Evolutionary conservation across 2,329 filamentous ascomycete species (phyloP), one percentile per base, ranked within the genome.

Genomic region (Huntiella abstrusa): DNA sequence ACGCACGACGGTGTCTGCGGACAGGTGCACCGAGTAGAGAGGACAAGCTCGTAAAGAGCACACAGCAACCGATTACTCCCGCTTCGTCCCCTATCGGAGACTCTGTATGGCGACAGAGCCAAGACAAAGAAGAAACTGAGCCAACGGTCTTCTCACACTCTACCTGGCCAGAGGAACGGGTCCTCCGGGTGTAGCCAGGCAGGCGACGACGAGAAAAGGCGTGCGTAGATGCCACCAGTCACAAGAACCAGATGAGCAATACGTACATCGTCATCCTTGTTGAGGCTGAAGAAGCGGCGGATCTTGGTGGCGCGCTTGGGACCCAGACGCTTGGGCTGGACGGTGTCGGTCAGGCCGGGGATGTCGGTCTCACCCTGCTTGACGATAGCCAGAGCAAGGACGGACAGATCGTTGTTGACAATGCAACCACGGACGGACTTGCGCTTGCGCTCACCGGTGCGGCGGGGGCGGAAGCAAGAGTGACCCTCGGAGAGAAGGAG

Each of bases 231-330:
- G 45, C 45, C 43, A 47, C 34, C 41, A 50, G 41, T 53, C 60
- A 62, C 66, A 64, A 64, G 62, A 66, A 60, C 60, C 37, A 52
- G 53, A 49, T 54, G 49, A 50, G 48, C 48, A 52, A 62, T 66
- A 86, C 83, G 78, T 83, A 96, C 88, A 83, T 98, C 91, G 77
- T 98, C 91, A 81, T 96, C 87, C 87, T 96, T 96, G 83, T 81
- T 88, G 78, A 98, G 83, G 74, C 85, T 80, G 75, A 96, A 98
- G 83, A 98, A 98, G 67, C 80, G 82, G 70, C 88, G 85, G 73
- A 98, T 96, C 86, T 96, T 98, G 74, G 86, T 94, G 65, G 91
- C 91, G 64, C 91, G 84, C 87, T 98, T 98, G 74, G 91, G 91
- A 60, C 91, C 91, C 64, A 98, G 83, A 62, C 91, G 83, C 84